Evolutionary conservation across 768 basidiomycete genomes (phyloP).

Genomic region (Lyophyllum shimeji): DNA sequence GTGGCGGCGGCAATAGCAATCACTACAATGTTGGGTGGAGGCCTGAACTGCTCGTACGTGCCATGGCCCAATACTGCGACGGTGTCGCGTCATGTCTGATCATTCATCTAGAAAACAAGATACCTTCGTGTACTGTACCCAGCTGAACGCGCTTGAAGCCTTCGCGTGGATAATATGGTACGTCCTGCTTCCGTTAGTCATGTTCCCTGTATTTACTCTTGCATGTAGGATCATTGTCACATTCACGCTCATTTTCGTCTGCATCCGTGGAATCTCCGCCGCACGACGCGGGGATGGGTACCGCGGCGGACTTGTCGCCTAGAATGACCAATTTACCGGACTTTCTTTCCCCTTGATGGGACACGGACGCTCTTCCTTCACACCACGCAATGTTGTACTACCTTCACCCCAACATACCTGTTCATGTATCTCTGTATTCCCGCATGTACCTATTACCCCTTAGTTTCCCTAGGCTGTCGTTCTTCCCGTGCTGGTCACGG

Average conservation of each 20-base stretch:
- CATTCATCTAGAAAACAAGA: slow-evolving; percentile 33
- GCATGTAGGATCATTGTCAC: slow-evolving; percentile 64
- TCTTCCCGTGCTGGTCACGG: background rate
- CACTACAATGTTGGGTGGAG: slow-evolving; percentile 65
- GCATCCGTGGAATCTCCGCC: slow-evolving; percentile 59
- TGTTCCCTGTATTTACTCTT: background rate
- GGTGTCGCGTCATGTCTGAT: background rate
- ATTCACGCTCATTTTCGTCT: slow-evolving; percentile 54
- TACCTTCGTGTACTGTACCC: slow-evolving; percentile 63
- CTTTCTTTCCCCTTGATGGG: background rate
- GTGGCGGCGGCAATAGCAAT: slow-evolving; percentile 70
- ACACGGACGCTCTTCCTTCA: background rate
- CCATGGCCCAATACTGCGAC: background rate
- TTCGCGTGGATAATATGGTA: slow-evolving; percentile 80
- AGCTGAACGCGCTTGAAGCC: slow-evolving; percentile 72
- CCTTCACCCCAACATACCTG: slow-evolving; percentile 2
- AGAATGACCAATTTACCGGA: background rate
- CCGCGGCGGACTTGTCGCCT: slow-evolving; percentile 49
- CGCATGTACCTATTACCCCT: background rate
- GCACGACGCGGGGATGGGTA: slow-evolving; percentile 69
- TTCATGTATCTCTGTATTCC: background rate
- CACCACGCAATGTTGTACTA: background rate
- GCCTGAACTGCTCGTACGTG: slow-evolving; percentile 65
- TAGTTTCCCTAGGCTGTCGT: background rate
- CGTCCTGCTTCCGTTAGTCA: slow-evolving; percentile 19